Evolutionary conservation across 352 stramenopile species (phyloP), one percentile per base, ranked within the genome.

Genomic region (Phytopythium montanum): DNA sequence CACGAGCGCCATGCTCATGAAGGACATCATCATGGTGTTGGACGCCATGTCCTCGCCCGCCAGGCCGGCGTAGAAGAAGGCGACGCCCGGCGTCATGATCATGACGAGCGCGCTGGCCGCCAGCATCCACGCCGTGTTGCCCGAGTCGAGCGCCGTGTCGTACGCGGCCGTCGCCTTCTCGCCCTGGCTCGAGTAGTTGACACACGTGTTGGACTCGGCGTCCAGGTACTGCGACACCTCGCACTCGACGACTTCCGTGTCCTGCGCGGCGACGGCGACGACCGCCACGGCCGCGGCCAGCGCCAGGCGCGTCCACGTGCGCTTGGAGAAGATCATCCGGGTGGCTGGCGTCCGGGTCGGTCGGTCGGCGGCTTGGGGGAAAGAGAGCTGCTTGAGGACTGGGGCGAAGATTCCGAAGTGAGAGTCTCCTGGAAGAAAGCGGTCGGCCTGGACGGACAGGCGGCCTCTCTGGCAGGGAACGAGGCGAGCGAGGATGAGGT

Each of bases 21-120:
- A 92, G 9, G 76, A 90, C 76, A 90, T 88, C 66, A 91, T 85
- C 39, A 92, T 87, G 28, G 81, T 91, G 70, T 88, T 90, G 53
- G 85, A 86, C 33, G 85, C 76, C 67, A 86, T 89, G 42, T 87
- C 70, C 51, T 86, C 72, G 29, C 81, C 76, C 0, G 81, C 80
- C 19, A 94, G 66, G 21, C 85, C 85, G 10, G 80, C 85, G 72
- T 94, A 94, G 69, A 92, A 94, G 68, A 90, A 86, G 26, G 73
- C 71, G 16, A 90, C 73, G 8, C 80, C 80, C 0, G 80, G 78
- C 23, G 75, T 85, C 80, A 90, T 89, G 61, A 90, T 76, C 73
- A 89, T 81, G 36, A 90, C 80, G 8, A 90, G 59, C n/a, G 70
- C 74, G 26, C 63, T 78, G 33, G 76, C 50, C 9, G 64, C 52